phyloP scores from a whole-genome alignment of 192 early-diverging fungal genomes.

The Coemansia sp. region DNA sequence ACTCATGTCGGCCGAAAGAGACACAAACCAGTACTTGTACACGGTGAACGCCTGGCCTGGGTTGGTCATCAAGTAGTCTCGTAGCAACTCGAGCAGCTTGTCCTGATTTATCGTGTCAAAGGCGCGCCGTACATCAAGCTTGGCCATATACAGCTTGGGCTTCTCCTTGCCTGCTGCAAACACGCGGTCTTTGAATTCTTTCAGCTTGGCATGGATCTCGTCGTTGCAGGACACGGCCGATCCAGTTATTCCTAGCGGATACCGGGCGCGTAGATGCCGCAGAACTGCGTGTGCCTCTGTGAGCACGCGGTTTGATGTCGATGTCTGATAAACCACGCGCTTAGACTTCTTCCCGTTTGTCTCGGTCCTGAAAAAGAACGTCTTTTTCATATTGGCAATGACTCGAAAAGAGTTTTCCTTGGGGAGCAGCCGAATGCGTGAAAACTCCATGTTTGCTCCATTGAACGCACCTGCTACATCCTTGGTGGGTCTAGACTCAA shows the following conservation, averaged over 20 bases:
- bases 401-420: slow-evolving; percentile 72
- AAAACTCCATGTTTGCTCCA: slow-evolving; percentile 36
- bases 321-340: not conserved
- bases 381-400: slow-evolving; percentile 66
- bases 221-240: slow-evolving; percentile 42
- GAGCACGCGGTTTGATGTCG: slow-evolving; percentile 10
- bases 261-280: slow-evolving; percentile 5
- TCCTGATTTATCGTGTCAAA: slow-evolving; percentile 83
- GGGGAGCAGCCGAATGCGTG: slow-evolving; percentile 76
- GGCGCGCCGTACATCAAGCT: slow-evolving; percentile 72
- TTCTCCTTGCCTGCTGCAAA: slow-evolving; percentile 2
- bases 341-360: not conserved
- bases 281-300: slow-evolving; percentile 30
- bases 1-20: slow-evolving; percentile 20
- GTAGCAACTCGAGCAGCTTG: slow-evolving; percentile 47
- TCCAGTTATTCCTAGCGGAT: slow-evolving; percentile 33
- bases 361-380: slow-evolving; percentile 8
- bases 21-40: slow-evolving; percentile 58
- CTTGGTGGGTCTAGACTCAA: slow-evolving; percentile 2
- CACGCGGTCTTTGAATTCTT: slow-evolving; percentile 28
- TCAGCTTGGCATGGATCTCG: slow-evolving; percentile 50
- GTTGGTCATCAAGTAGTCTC: slow-evolving; percentile 2
- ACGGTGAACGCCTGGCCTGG: slow-evolving; percentile 68
- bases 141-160: slow-evolving; percentile 79
- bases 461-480: not conserved